These are phyloP conservation scores for Leishmania major DNA, from an alignment of 208 protist species.

Conservation along the genomic window DNA sequence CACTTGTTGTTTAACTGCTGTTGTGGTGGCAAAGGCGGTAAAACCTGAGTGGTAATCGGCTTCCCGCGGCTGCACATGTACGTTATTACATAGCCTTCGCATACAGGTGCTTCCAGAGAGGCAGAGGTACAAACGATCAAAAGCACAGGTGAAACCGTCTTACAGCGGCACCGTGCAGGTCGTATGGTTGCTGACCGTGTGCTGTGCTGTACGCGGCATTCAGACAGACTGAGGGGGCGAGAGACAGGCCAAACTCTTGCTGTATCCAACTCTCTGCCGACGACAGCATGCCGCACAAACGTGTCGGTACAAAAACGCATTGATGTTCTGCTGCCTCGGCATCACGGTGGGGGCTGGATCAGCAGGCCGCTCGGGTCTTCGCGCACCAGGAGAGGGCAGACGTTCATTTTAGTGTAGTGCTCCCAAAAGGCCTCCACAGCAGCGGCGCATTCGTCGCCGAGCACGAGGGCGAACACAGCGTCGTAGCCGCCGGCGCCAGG, in stretches of 20 bases:
- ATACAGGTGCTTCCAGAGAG: not conserved
- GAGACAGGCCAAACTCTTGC: not conserved
- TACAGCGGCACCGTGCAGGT: not conserved
- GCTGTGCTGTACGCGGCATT: not conserved
- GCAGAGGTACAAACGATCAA: not conserved
- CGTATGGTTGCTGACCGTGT: not conserved
- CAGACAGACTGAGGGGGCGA: not conserved
- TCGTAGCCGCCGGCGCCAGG: constrained; percentile 95
- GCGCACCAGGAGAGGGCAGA: constrained; percentile 84
- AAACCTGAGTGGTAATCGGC: not conserved
- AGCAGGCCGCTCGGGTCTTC: constrained; percentile 76
- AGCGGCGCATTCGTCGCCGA: constrained; percentile 60
- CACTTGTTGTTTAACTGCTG: not conserved
- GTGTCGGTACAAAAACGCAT: not conserved
- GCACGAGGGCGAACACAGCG: constrained; percentile 90
- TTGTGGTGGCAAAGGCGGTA: not conserved
- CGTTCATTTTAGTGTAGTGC: constrained; percentile 48
- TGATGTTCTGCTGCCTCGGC: not conserved
- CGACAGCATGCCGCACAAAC: not conserved
- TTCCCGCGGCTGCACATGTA: not conserved
- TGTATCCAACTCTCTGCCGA: not conserved
- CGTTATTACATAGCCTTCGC: not conserved
- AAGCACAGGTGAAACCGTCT: not conserved
- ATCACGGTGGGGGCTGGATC: constrained; percentile 19
- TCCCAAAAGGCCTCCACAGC: constrained; percentile 83